phyloP scores from a whole-genome alignment of 345 rosid species.

The Punica granatum region DNA sequence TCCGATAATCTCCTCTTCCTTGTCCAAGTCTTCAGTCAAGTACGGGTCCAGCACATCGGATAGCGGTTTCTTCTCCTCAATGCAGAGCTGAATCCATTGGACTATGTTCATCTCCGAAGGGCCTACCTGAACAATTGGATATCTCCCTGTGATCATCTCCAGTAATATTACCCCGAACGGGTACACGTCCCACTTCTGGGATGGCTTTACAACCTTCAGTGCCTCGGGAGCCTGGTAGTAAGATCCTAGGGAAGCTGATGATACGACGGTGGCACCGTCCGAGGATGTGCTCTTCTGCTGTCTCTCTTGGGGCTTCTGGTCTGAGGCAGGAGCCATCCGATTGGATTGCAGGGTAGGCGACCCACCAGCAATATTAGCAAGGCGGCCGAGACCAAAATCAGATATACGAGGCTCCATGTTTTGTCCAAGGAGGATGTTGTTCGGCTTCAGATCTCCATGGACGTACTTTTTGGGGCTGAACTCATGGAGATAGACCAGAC shows the following conservation, averaged over 20 bases:
- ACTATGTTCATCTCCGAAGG: conserved; percentile 65
- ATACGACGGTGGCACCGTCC: conserved; percentile 40
- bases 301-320: conserved; percentile 50
- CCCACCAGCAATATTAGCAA: conserved; percentile 88
- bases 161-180: conserved; percentile 79
- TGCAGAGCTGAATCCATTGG: conserved; percentile 76
- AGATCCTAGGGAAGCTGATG: conserved; percentile 45
- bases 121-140: conserved; percentile 47
- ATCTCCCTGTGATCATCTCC: conserved; percentile 72
- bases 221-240: conserved; percentile 90
- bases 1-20: conserved; percentile 78
- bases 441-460: conserved; percentile 89
- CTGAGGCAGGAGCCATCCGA: conserved; percentile 25
- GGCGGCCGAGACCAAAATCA: conserved; percentile 82
- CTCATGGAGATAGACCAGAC: conserved; percentile 82
- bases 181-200: conserved; percentile 97
- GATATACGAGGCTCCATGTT: conserved; percentile 74
- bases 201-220: conserved; percentile 72
- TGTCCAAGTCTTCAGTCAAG: conserved; percentile 56
- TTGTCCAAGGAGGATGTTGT: conserved; percentile 73
- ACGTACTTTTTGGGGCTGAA: conserved; percentile 87
- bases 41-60: conserved; percentile 74
- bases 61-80: conserved; percentile 82
- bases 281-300: conserved; percentile 51
- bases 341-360: conserved; percentile 66